Evolutionary conservation across 2,329 filamentous ascomycete species (phyloP).

Genomic region (Colletotrichum eremochloae): DNA sequence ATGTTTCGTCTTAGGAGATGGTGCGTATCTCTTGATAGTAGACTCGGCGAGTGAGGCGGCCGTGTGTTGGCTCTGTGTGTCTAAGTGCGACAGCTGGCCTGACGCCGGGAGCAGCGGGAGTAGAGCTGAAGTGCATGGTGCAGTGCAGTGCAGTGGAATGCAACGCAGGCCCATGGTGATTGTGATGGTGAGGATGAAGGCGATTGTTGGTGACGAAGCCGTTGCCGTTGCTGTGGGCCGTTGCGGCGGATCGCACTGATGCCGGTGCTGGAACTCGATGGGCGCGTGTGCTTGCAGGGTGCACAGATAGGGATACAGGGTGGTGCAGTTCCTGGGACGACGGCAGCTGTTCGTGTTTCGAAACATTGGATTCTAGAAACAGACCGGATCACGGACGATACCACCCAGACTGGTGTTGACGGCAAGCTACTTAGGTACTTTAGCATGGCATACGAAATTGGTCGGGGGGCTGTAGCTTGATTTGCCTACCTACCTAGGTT

Average conservation of each 20-base stretch:
- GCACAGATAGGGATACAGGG: conserved; percentile 25
- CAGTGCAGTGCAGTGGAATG: conserved; percentile 4
- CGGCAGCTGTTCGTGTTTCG: conserved; percentile 33
- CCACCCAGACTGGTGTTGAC: background rate
- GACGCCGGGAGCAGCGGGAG: conserved; percentile 11
- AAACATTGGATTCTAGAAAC: conserved; percentile 40
- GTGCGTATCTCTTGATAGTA: conserved; percentile 9
- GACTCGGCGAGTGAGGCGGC: conserved; percentile 11
- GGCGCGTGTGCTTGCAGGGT: conserved; percentile 27
- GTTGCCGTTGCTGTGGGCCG: conserved; percentile 6
- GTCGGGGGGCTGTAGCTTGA: background rate
- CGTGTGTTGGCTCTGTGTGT: conserved; percentile 27
- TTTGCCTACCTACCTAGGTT: background rate
- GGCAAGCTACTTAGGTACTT: background rate
- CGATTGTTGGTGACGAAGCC: conserved; percentile 10
- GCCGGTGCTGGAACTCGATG: conserved; percentile 6
- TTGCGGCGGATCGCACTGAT: conserved; percentile 12
- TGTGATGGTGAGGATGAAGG: conserved; percentile 1
- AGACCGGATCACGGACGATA: conserved; percentile 20
- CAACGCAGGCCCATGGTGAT: conserved; percentile 8
- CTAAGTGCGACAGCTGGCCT: conserved; percentile 8
- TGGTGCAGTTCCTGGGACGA: conserved; percentile 41
- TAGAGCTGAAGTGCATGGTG: background rate
- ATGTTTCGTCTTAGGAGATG: conserved; percentile 11
- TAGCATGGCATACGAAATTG: background rate